Percentiles rank a stretch among this genome's conserved stretches.
Evolutionary conservation across 2,329 filamentous ascomycete genomes (phyloP).

Genomic region (Verruconis gallopava): DNA sequence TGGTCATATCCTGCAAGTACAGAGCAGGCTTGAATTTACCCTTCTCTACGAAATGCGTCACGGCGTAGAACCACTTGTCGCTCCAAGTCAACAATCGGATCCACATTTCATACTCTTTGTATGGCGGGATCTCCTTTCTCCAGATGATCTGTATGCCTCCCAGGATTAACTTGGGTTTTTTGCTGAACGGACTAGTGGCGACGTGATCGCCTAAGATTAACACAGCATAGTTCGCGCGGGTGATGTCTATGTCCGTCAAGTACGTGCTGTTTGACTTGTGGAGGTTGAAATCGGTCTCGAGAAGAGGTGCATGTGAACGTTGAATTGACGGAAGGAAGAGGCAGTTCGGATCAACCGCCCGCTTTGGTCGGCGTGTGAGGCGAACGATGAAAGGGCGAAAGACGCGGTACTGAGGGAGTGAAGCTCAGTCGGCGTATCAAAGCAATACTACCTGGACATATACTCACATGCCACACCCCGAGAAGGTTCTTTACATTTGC

Average conservation of each 20-base stretch:
- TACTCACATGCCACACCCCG: conserved; percentile 60
- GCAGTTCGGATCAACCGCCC: conserved; percentile 39
- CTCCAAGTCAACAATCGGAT: conserved; percentile 35
- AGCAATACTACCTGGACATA: conserved; percentile 12
- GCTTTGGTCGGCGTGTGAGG: conserved; percentile 29
- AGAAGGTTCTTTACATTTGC: conserved; percentile 64
- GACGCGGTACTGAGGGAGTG: conserved; percentile 34
- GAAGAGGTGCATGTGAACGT: conserved; percentile 49
- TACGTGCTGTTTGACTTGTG: conserved; percentile 78
- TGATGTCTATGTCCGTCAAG: conserved; percentile 73
- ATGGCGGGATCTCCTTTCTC: conserved; percentile 32
- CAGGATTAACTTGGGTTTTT: conserved; percentile 26
- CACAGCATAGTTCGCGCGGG: conserved; percentile 67
- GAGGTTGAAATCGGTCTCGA: conserved; percentile 77
- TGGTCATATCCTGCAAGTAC: conserved; percentile 30
- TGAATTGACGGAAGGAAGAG: conserved; percentile 63
- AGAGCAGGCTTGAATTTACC: conserved; percentile 17
- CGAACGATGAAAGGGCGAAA: conserved; percentile 34
- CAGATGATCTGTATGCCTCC: conserved; percentile 35
- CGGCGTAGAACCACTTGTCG: conserved; percentile 36
- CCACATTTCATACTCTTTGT: conserved; percentile 34
- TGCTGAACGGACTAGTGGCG: conserved; percentile 4
- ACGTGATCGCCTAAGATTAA: conserved; percentile 22
- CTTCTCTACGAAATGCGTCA: conserved; percentile 35
- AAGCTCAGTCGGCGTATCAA: no score